Percentiles rank a stretch among this genome's conserved stretches.
Evolutionary conservation across 306 rosid genomes (phyloP).

Genomic region (Fagus sylvatica): DNA sequence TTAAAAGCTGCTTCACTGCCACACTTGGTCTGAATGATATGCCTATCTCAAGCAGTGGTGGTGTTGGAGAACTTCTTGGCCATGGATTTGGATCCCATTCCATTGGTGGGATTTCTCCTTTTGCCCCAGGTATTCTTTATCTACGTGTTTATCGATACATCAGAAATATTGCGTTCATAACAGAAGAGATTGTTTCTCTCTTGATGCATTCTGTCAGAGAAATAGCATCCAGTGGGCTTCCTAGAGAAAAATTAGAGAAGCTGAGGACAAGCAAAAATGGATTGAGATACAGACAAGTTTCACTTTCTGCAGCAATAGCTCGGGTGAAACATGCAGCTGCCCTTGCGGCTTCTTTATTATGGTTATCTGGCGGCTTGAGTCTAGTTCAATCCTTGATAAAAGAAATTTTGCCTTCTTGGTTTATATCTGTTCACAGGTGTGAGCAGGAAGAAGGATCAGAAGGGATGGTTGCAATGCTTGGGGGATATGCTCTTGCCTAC

Average conservation of each 20-base stretch:
- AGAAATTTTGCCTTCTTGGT: slow-evolving; percentile 64
- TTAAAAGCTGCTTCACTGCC: slow-evolving; percentile 54
- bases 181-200: slow-evolving; percentile 45
- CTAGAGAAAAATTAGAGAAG: slow-evolving; percentile 32
- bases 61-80: slow-evolving; percentile 60
- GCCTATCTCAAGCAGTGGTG: slow-evolving; percentile 46
- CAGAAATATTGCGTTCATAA: slow-evolving; percentile 46
- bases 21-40: slow-evolving; percentile 46
- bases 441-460: slow-evolving; percentile 41
- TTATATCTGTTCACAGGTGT: slow-evolving; percentile 48
- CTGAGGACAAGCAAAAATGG: slow-evolving; percentile 21
- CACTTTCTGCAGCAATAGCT: slow-evolving; percentile 50
- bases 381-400: slow-evolving; percentile 53
- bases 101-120: slow-evolving; percentile 57
- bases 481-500: slow-evolving; percentile 59
- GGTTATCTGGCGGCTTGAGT: slow-evolving; percentile 52
- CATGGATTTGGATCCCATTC: slow-evolving; percentile 62
- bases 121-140: slow-evolving; percentile 60
- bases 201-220: slow-evolving; percentile 50
- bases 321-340: slow-evolving; percentile 52
- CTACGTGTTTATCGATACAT: slow-evolving; percentile 51
- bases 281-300: slow-evolving; percentile 40
- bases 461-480: slow-evolving; percentile 55
- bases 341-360: slow-evolving; percentile 54
- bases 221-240: slow-evolving; percentile 32